Conservation (phyloP, 2,329 filamentous ascomycete genomes). For the Biscogniauxia sp. region DNA sequence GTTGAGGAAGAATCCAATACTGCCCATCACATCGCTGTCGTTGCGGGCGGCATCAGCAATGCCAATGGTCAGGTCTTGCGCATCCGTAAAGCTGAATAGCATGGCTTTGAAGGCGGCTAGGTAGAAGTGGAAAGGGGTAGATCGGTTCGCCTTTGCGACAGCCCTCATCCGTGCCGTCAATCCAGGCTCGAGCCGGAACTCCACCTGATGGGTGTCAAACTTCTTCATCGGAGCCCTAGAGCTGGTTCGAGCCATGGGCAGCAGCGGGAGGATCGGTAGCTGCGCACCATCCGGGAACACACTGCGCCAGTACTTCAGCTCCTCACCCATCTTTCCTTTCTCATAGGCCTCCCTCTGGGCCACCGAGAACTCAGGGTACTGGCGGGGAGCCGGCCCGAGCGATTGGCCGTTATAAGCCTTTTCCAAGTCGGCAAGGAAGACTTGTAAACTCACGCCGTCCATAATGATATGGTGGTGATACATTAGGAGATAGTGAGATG, state of each 20-base stretch:
- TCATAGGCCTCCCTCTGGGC: slow-evolving; percentile 31
- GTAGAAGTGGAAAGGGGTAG: slow-evolving; percentile 44
- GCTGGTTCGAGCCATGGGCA: slow-evolving; percentile 28
- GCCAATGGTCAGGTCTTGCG: slow-evolving; percentile 45
- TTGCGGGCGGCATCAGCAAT: slow-evolving; percentile 38
- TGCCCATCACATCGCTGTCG: slow-evolving; percentile 24
- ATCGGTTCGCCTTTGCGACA: slow-evolving; percentile 12
- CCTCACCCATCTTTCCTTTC: slow-evolving; percentile 25
- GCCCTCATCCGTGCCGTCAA: slow-evolving; percentile 24
- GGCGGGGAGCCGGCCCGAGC: slow-evolving; percentile 23
- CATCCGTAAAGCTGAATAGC: slow-evolving; percentile 33
- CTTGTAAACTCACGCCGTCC: slow-evolving; percentile 44
- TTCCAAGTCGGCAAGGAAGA: slow-evolving; percentile 45
- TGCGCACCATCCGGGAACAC: slow-evolving; percentile 18
- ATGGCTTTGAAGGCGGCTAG: slow-evolving; percentile 40
- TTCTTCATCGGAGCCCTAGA: slow-evolving; percentile 19
- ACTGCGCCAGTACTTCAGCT: slow-evolving; percentile 36
- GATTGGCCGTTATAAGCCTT: slow-evolving; percentile 36
- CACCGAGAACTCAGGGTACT: slow-evolving; percentile 37
- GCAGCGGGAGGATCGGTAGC: slow-evolving; percentile 32
- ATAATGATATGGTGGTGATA: slow-evolving; percentile 49
- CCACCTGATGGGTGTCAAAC: slow-evolving; percentile 19
- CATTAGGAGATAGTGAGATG: slow-evolving; percentile 41
- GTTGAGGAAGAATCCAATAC: slow-evolving; percentile 39
- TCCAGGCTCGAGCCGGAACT: slow-evolving; percentile 13